phyloP scores from a whole-genome alignment of 2,329 filamentous ascomycete species.

The Cadophora gregata region DNA sequence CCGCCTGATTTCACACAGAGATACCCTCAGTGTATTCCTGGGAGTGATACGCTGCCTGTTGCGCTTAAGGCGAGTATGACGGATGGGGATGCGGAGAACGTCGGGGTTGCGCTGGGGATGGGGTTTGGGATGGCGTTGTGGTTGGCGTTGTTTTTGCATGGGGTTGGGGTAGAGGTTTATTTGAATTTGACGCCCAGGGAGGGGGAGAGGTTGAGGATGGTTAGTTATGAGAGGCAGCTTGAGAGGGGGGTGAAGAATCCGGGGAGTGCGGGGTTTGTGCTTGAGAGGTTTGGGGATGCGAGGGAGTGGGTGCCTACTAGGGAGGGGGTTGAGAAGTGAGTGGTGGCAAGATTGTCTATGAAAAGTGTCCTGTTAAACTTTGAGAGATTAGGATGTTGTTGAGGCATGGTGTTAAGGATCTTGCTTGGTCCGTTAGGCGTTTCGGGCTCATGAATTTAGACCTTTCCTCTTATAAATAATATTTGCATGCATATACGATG shows the following conservation, averaged over 20 bases:
- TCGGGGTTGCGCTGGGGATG: constrained; percentile 52
- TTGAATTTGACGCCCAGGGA: constrained; percentile 60
- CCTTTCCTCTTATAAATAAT: no score
- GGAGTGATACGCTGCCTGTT: constrained; percentile 40
- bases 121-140: constrained; percentile 60
- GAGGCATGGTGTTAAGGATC: background rate
- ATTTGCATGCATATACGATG: no score
- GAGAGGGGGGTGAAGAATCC: constrained; percentile 58
- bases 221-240: constrained; percentile 62
- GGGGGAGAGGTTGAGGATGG: constrained; percentile 56
- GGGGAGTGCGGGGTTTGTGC: constrained; percentile 53
- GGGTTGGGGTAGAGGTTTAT: constrained; percentile 55
- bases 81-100: constrained; percentile 40
- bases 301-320: constrained; percentile 12
- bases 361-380: background rate
- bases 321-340: background rate
- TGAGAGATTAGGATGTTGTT: background rate
- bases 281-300: constrained; percentile 49
- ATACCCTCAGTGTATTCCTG: constrained; percentile 55
- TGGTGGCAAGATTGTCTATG: background rate
- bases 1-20: constrained; percentile 5
- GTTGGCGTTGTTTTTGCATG: constrained; percentile 59
- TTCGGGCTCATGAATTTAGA: no score
- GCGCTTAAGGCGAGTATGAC: constrained; percentile 42
- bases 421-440: no score